Conservation (phyloP, 768 basidiomycete genomes). For the Lentinula detonsa region DNA sequence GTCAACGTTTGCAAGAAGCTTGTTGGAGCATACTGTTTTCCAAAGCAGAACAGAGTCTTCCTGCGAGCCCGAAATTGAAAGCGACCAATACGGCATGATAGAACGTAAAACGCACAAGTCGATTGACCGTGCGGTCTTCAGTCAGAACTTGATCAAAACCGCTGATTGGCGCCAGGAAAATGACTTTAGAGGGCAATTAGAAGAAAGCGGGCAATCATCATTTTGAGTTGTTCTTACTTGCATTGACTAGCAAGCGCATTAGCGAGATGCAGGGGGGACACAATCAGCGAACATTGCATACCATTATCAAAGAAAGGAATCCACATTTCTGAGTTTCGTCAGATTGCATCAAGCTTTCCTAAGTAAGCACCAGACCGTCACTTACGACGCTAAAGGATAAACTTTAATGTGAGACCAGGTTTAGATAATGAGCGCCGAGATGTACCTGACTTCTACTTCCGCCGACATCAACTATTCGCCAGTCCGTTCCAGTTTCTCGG, state of each 20-base stretch:
- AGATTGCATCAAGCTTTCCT: background rate
- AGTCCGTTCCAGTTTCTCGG: slow-evolving; percentile 54
- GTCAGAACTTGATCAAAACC: slow-evolving; percentile 68
- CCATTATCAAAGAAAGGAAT: slow-evolving; percentile 66
- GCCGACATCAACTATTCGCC: slow-evolving; percentile 76
- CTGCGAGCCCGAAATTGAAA: slow-evolving; percentile 23
- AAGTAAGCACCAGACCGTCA: slow-evolving; percentile 5
- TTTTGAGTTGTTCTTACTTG: slow-evolving; percentile 22
- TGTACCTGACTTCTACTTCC: slow-evolving; percentile 67
- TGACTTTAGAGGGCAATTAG: slow-evolving; percentile 23
- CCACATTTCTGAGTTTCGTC: slow-evolving; percentile 44
- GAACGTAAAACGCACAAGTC: slow-evolving; percentile 32
- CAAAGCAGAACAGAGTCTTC: slow-evolving; percentile 88
- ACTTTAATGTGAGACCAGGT: background rate
- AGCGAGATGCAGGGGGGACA: background rate
- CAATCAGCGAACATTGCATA: slow-evolving; percentile 10
- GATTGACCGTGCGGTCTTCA: slow-evolving; percentile 57
- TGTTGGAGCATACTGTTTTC: slow-evolving; percentile 83
- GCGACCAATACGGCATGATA: background rate
- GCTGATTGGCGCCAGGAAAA: slow-evolving; percentile 72
- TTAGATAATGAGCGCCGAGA: slow-evolving; percentile 10
- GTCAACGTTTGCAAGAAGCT: slow-evolving; percentile 72
- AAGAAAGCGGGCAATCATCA: background rate
- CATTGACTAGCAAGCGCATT: slow-evolving; percentile 39
- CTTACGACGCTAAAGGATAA: slow-evolving; percentile 27